Base-by-base conservation (phyloP, 768 basidiomycete genomes). In the Leucogyrophana mollusca region DNA sequence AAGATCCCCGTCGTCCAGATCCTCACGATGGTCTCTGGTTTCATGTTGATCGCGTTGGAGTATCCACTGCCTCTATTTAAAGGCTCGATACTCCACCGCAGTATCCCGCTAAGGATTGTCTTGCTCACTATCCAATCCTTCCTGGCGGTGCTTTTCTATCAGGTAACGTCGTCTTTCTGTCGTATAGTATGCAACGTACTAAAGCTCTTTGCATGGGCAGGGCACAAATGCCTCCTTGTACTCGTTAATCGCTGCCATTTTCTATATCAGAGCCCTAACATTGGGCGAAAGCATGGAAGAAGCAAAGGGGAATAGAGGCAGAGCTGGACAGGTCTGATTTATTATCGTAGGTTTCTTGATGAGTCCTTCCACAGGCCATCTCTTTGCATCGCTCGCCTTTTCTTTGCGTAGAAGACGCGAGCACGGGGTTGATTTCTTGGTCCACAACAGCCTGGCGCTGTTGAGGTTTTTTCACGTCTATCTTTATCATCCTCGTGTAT, bases 141-240 rank as follows among this genome's bases (percentile, higher is more conserved):
- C 59, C 55, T 87, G 14, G 70, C 78, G 20, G 71, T 85, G 34
- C 65, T 93, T 32, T 88, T 78, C 60, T 92, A 93, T 69, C 90
- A 92, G 71, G 90, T 85, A 40, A 44, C 13, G 75, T 56, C n/a
- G 21, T 14, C 7, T 36, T 25, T 18, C 5, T 18, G 4, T 21
- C 34, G 7, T n/a, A 41, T 38, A 33, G 14, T 14, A 5, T 21
- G 25, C 34, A 20, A 22, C 23, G 46, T 8, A 40, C 40, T 51
- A 45, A 40, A 20, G 17, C 30, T 40, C 33, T 39, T 27, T 50
- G 39, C 13, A 13, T 13, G 27, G 27, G n/a, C 48, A 94, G 90
- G 92, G 91, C 34, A 87, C 88, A 25, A 92, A 92, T 58, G 85
- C 82, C 21, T 83, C 85, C 10, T 65, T 94, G 40, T 96, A 82